Base-by-base conservation (phyloP, 345 rosid genomes). In the Stellera chamaejasme region DNA sequence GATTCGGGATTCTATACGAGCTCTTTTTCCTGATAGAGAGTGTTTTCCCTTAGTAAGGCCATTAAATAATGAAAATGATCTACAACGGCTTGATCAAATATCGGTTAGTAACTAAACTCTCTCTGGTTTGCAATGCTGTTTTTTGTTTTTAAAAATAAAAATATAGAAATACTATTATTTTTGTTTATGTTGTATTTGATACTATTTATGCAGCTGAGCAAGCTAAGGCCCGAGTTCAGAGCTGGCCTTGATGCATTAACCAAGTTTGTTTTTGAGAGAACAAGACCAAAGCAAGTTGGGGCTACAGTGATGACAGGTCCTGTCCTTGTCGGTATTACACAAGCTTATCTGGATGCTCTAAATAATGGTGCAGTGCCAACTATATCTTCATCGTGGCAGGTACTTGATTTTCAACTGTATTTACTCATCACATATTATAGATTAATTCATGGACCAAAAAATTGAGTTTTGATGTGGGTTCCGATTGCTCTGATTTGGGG, bases 351-450 rank as follows among this genome's bases (percentile, higher is more conserved):
- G 63, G 93, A 83, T 77, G 99, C 97, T 27, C 75, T 90, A 48
- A 94, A 94, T 64, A 87, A 94, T 63, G 99, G 99, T 64, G 99
- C 97, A 6, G 96, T 90, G 57, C 99, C 99, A 48, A 85, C 97
- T 42, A 94, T 90, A 79, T 77, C 90, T 43, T 90, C 99, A 23
- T 90, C 99, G 11, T 94, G 99, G 99, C 95, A 90, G 97, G 99
- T 94, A 32, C 9, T 63, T 32, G 88, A 60, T 49, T 55, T 49
- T 61, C 27, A 57, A 62, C 11, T 45, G 48, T 48, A 54, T 10
- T 56, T 48, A 43, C 13, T 12, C 41, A 11, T 45, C 36, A 12
- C 9, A 26, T 2, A 1, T 8, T 36, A 23, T 1, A 3, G 6
- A 25, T 16, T 4, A 25, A 8, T 25, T 10, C 11, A 50, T 32